phyloP scores from a whole-genome alignment of 352 stramenopile genomes.

The Globisporangium lucens region DNA sequence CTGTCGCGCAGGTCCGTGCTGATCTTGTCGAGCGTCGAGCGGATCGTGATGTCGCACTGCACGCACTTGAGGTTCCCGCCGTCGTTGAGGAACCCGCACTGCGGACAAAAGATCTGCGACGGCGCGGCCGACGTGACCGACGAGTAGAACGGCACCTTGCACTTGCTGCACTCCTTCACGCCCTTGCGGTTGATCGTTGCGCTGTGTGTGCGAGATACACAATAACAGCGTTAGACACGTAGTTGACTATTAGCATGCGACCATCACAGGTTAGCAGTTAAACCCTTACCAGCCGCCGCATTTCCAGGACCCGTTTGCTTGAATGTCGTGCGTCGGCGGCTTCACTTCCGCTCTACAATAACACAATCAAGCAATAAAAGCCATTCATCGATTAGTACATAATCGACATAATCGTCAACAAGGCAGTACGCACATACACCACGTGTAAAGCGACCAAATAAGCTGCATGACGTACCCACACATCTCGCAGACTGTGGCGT shows the following conservation, averaged over 20 bases:
- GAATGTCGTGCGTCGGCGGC: conserved; percentile 64
- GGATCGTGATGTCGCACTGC: conserved; percentile 71
- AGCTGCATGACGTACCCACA: conserved; percentile 46
- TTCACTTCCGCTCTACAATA: conserved; percentile 45
- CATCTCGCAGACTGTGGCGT: conserved; percentile 59
- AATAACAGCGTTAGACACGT: neutral
- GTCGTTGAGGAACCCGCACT: conserved; percentile 75
- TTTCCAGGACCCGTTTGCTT: conserved; percentile 66
- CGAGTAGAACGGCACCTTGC: conserved; percentile 58
- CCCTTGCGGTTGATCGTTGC: conserved; percentile 55
- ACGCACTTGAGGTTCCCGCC: conserved; percentile 63
- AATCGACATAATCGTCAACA: neutral
- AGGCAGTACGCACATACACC: neutral
- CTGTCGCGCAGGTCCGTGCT: conserved; percentile 68
- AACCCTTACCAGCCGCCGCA: conserved; percentile 63
- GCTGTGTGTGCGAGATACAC: conserved; percentile 20
- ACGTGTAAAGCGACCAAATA: neutral
- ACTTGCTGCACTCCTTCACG: conserved; percentile 58
- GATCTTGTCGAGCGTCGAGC: conserved; percentile 76
- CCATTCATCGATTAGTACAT: neutral
- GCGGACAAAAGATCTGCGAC: conserved; percentile 74
- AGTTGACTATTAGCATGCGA: neutral
- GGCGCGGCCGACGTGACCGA: conserved; percentile 61
- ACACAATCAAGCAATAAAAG: conserved; percentile 2
- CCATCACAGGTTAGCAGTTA: too few relatives aligned